Conservation (phyloP, 2,329 filamentous ascomycete genomes). For the Epichloe glyceriae region DNA sequence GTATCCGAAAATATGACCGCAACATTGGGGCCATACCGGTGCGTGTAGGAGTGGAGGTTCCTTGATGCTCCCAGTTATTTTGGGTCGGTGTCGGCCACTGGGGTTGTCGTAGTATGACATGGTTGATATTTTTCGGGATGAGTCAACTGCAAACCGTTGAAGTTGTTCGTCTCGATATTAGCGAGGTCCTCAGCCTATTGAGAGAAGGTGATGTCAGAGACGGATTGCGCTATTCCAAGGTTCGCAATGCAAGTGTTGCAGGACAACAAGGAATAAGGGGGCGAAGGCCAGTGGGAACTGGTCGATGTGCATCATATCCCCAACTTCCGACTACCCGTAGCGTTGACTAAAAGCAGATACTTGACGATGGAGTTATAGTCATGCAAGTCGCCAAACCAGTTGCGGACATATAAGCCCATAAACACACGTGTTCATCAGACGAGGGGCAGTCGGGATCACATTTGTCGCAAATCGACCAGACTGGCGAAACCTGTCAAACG, state of each 20-base stretch:
- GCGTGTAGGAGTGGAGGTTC: constrained; percentile 26
- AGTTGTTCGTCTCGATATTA: neutral
- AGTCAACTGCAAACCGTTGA: neutral
- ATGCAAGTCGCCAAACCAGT: neutral
- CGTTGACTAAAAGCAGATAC: neutral
- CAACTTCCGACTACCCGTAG: neutral
- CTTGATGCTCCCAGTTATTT: constrained; percentile 35
- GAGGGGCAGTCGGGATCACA: neutral
- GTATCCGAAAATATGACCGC: neutral
- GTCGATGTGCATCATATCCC: neutral
- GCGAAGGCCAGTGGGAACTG: neutral
- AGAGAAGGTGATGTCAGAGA: neutral
- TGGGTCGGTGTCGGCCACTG: constrained; percentile 25
- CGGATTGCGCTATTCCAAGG: neutral
- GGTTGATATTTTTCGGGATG: neutral
- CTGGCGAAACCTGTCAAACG: neutral
- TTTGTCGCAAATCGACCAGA: neutral
- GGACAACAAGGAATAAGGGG: neutral
- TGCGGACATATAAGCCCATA: neutral
- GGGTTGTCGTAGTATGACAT: constrained; percentile 35
- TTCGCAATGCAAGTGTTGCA: neutral
- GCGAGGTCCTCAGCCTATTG: neutral
- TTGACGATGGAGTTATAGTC: neutral
- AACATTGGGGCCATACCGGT: constrained; percentile 19
- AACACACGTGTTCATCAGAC: neutral